Conservation (phyloP, 257 asterid genomes). For the Sherardia arvensis region DNA sequence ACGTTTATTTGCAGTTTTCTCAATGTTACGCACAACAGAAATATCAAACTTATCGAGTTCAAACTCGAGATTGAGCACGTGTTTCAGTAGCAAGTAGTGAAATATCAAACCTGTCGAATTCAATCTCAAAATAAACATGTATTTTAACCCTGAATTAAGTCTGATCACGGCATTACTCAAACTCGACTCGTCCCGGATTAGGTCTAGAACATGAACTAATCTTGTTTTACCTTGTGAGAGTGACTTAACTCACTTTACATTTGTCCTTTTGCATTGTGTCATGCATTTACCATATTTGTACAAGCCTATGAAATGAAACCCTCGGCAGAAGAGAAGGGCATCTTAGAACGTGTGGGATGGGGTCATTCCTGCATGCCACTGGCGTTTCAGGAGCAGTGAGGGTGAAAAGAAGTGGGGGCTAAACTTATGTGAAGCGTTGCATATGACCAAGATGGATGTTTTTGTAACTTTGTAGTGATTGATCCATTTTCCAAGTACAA, state of each 20-base stretch:
- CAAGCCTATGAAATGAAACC: not conserved
- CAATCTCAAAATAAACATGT: too few species aligned
- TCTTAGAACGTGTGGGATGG: slow-evolving; percentile 15
- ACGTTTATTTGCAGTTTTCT: too few species aligned
- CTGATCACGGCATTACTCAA: too few species aligned
- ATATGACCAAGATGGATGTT: slow-evolving; percentile 9
- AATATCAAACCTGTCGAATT: too few species aligned
- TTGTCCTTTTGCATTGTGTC: not conserved
- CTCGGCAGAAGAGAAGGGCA: not conserved
- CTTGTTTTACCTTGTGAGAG: too few species aligned
- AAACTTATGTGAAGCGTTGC: not conserved
- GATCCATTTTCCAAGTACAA: slow-evolving; percentile 36
- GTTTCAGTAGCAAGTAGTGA: too few species aligned
- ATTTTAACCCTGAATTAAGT: too few species aligned
- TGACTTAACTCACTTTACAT: not conserved
- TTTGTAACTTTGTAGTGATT: slow-evolving; percentile 17
- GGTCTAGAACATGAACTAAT: too few species aligned
- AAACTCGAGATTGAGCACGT: too few species aligned
- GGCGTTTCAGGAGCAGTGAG: slow-evolving; percentile 7
- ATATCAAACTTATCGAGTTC: too few species aligned
- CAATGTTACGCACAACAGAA: too few species aligned
- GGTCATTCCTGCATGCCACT: slow-evolving; percentile 14
- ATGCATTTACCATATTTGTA: not conserved
- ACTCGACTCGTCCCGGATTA: too few species aligned
- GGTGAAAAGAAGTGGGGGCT: not conserved